A percentile compares a stretch with the other conserved stretches of the same genome.
phyloP scores from a whole-genome alignment of 768 basidiomycete genomes.

The Podaxis sp. region DNA sequence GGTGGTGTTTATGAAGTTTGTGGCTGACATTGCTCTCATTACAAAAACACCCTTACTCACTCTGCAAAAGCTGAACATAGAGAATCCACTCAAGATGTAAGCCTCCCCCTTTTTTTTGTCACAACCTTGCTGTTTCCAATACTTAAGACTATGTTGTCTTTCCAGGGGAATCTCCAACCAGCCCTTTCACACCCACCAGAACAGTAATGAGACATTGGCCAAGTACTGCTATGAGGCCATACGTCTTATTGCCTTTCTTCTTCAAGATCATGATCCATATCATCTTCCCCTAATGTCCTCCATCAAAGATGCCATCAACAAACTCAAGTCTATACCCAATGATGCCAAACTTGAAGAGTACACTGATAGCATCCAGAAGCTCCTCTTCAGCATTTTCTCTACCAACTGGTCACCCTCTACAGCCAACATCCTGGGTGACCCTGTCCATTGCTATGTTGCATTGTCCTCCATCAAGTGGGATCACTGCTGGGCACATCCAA shows the following conservation, averaged over 20 bases:
- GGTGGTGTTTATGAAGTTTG: slow-evolving; percentile 4
- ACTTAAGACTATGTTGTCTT: neutral
- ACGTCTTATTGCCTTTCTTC: neutral
- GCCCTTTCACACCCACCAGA: neutral
- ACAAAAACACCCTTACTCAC: slow-evolving; percentile 17
- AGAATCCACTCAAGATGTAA: slow-evolving; percentile 18
- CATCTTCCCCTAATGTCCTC: neutral
- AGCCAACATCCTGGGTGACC: neutral
- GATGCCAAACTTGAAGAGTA: neutral
- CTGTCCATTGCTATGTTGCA: slow-evolving; percentile 1
- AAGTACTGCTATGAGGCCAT: neutral
- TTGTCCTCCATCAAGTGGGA: neutral
- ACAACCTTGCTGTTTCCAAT: neutral
- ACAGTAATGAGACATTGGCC: neutral
- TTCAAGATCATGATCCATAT: neutral
- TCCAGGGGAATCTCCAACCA: slow-evolving; percentile 4
- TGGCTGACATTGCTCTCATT: slow-evolving; percentile 4
- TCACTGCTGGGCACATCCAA: neutral
- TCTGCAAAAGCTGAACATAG: slow-evolving; percentile 17
- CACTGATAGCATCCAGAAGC: neutral
- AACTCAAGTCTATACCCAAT: neutral
- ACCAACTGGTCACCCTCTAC: neutral
- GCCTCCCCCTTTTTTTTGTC: neutral
- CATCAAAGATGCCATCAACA: neutral
- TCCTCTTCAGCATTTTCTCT: slow-evolving; percentile 1